phyloP scores from a whole-genome alignment of 768 basidiomycete genomes.

The Boletus rufocinnamomeus region DNA sequence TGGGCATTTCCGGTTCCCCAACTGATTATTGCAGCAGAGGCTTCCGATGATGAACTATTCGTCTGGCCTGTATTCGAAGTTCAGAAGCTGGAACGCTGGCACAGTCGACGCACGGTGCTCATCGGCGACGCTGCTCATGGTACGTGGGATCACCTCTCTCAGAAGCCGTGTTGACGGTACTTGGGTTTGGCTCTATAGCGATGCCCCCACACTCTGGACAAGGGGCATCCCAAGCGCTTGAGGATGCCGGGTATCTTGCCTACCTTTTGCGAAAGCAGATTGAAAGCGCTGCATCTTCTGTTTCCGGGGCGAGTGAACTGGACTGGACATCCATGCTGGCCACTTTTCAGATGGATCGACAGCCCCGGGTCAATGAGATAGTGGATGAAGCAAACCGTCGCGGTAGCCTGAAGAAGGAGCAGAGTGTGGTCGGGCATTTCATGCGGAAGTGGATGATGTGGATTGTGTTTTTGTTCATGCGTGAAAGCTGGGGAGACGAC shows the following conservation, averaged over 20 bases:
- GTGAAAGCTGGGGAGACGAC: slow-evolving; percentile 31
- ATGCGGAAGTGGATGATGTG: slow-evolving; percentile 31
- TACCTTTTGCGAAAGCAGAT: slow-evolving; percentile 27
- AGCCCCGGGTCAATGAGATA: slow-evolving; percentile 29
- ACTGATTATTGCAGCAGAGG: slow-evolving; percentile 24
- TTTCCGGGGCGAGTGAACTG: not conserved
- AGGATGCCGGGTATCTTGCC: slow-evolving; percentile 34
- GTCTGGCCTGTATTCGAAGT: slow-evolving; percentile 34
- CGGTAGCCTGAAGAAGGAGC: slow-evolving; percentile 26
- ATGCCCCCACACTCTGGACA: slow-evolving; percentile 37
- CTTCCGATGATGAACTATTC: slow-evolving; percentile 17
- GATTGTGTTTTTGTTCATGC: slow-evolving; percentile 20
- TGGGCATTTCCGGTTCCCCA: slow-evolving; percentile 34
- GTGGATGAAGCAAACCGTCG: slow-evolving; percentile 31
- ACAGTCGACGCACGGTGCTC: slow-evolving; percentile 29
- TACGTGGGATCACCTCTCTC: slow-evolving; percentile 6
- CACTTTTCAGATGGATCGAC: slow-evolving; percentile 27
- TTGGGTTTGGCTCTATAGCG: slow-evolving; percentile 14
- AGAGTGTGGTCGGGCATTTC: slow-evolving; percentile 21
- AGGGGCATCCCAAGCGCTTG: slow-evolving; percentile 34
- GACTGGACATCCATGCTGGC: slow-evolving; percentile 23
- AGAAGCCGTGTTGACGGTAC: not conserved
- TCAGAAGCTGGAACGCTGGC: slow-evolving; percentile 26
- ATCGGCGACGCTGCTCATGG: slow-evolving; percentile 37
- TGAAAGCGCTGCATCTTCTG: not conserved